Evolutionary conservation across 1,284 basidiomycete species (phyloP).

Genomic region (Vanrija sp.): DNA sequence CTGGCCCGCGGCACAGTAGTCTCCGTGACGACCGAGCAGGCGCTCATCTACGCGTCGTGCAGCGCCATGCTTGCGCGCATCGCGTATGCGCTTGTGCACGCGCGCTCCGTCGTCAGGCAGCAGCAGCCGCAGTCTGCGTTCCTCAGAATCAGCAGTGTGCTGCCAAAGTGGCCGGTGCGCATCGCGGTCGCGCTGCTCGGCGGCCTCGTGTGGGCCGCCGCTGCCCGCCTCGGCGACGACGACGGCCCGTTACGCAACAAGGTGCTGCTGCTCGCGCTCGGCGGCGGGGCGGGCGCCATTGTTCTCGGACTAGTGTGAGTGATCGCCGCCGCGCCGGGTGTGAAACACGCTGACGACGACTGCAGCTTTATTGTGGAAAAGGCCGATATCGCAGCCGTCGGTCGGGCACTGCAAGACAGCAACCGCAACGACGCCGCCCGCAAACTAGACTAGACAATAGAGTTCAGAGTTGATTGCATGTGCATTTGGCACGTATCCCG

Average conservation of each 20-base stretch:
- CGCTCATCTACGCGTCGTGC: slow-evolving; percentile 71
- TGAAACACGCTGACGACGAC: background rate
- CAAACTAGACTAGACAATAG: no score
- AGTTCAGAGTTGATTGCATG: no score
- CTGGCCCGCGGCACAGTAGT: slow-evolving; percentile 1
- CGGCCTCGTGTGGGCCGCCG: background rate
- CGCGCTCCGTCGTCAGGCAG: slow-evolving; percentile 2
- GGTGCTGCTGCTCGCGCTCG: slow-evolving; percentile 19
- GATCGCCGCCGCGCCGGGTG: background rate
- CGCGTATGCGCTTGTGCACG: slow-evolving; percentile 31
- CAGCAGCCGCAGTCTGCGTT: background rate
- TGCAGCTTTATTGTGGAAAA: background rate
- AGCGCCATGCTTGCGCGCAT: slow-evolving; percentile 43
- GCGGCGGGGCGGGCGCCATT: slow-evolving; percentile 26
- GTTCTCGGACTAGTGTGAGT: slow-evolving; percentile 34
- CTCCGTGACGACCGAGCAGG: slow-evolving; percentile 23
- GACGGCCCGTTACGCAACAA: background rate
- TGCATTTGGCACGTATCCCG: no score
- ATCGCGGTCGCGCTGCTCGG: background rate
- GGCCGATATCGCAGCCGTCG: background rate
- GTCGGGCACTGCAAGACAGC: no score
- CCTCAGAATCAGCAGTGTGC: background rate
- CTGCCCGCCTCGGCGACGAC: background rate
- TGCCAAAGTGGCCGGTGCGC: slow-evolving; percentile 2
- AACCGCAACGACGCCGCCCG: no score